Evolutionary conservation across 129 eudicot species (phyloP), one percentile per base, ranked within the genome.

Genomic region (Lactuca sativa): DNA sequence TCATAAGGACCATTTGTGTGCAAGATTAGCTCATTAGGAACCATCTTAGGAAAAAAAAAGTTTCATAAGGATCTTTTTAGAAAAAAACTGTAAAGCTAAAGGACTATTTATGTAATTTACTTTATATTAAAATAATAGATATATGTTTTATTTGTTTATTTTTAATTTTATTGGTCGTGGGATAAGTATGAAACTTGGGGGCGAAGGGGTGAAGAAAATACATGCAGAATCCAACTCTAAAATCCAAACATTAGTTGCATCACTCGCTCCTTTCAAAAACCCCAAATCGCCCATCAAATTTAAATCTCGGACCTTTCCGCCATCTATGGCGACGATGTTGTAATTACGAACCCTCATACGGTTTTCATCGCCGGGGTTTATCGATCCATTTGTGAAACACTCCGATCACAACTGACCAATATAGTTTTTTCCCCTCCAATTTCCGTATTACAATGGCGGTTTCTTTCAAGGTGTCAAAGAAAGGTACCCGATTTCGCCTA

Each of bases 391-490:
- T 4, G 13, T 47, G n/a, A 65, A 8, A 36, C 47, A 15, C 57
- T 10, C 62, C 72, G 33, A 67, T 36, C 72, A 67, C 4, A 18
- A 44, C 16, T 31, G n/a, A 47, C 4, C 0, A 47, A 12, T 11
- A 11, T 47, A 47, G 52, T 47, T 43, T 47, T 0, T 21, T 14
- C 15, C 12, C 30, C 43, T 33, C 37, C 17, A 14, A 48, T 52
- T 62, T 63, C 55, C 11, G 31, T 9, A 6, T 25, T 25, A 8
- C 18, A 58, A 90, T 90, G 97, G 89, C 85, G 68, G 60, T 90
- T 72, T 87, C 97, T 7, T 90, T 90, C 44, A 90, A 81, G 65
- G 74, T 90, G 16, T 82, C 88, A 5, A 80, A 64, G 54, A 76
- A 62, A 41, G 97, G 97, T 21, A 56, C 73, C 10, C 80, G 86